phyloP scores from a whole-genome alignment of 371 early-diverging fungal genomes.

The Rhizopus microsporus region DNA sequence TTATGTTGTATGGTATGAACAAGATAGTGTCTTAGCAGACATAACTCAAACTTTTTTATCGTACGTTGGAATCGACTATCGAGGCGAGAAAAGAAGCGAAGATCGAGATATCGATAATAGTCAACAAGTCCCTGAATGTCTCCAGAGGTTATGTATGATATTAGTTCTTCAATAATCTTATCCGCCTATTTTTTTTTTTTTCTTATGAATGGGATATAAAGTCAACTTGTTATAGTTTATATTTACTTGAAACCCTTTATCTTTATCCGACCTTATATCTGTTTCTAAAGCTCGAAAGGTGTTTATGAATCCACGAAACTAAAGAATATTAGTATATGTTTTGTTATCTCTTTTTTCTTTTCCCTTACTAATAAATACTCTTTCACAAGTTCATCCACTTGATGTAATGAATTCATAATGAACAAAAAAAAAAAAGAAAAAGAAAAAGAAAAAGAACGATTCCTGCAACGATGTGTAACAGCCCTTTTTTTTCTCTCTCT shows the following conservation, averaged over 20 bases:
- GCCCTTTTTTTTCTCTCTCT: neutral
- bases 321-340: neutral
- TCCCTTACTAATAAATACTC: slow-evolving; percentile 64
- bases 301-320: slow-evolving; percentile 70
- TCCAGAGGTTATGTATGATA: slow-evolving; percentile 50
- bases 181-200: slow-evolving; percentile 51
- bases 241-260: slow-evolving; percentile 65
- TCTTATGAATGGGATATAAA: neutral
- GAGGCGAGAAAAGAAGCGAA: slow-evolving; percentile 67
- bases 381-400: slow-evolving; percentile 71
- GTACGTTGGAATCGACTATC: slow-evolving; percentile 65
- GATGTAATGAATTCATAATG: slow-evolving; percentile 61
- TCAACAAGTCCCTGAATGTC: slow-evolving; percentile 62
- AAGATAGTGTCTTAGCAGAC: slow-evolving; percentile 63
- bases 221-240: neutral
- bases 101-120: slow-evolving; percentile 67
- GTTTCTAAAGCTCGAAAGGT: slow-evolving; percentile 66
- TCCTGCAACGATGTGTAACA: neutral
- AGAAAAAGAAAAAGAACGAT: neutral
- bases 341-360: neutral
- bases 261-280: slow-evolving; percentile 61
- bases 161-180: slow-evolving; percentile 67
- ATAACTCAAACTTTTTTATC: slow-evolving; percentile 66
- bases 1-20: slow-evolving; percentile 67
- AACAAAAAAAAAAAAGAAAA: slow-evolving; percentile 7